phyloP scores from a whole-genome alignment of 805 yeast genomes.

The Candida yuanshanica region DNA sequence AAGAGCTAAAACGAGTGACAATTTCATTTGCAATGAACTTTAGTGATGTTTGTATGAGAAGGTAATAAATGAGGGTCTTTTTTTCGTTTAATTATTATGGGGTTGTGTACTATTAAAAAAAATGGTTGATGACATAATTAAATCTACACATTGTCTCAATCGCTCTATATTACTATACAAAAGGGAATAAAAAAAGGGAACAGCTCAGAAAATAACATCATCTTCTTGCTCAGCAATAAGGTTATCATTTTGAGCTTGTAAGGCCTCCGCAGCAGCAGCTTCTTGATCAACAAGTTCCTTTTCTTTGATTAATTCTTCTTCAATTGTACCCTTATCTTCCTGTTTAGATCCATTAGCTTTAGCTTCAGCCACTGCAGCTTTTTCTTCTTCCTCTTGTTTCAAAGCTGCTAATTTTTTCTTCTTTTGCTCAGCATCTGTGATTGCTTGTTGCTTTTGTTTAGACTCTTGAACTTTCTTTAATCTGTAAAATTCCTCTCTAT shows the following conservation, averaged over 20 bases:
- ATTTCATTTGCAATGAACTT: background rate
- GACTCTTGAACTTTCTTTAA: constrained; percentile 70
- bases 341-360: constrained; percentile 9
- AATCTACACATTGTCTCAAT: too few relatives aligned
- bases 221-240: constrained; percentile 37
- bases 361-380: constrained; percentile 12
- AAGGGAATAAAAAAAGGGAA: background rate
- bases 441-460: constrained; percentile 24
- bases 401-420: constrained; percentile 25
- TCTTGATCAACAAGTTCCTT: constrained; percentile 10
- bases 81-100: too few relatives aligned
- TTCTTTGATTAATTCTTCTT: background rate
- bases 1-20: background rate
- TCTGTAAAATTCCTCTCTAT: constrained; percentile 96
- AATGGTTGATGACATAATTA: too few relatives aligned
- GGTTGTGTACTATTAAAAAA: too few relatives aligned
- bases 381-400: constrained; percentile 17
- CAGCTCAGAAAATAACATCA: constrained; percentile 36
- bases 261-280: constrained; percentile 4
- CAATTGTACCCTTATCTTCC: constrained; percentile 9
- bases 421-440: constrained; percentile 26
- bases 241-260: constrained; percentile 12
- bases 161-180: too few relatives aligned
- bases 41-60: too few relatives aligned
- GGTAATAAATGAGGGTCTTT: too few relatives aligned